Evolutionary conservation across 371 early-diverging fungal genomes (phyloP).

Genomic region (Apophysomyces variabilis): DNA sequence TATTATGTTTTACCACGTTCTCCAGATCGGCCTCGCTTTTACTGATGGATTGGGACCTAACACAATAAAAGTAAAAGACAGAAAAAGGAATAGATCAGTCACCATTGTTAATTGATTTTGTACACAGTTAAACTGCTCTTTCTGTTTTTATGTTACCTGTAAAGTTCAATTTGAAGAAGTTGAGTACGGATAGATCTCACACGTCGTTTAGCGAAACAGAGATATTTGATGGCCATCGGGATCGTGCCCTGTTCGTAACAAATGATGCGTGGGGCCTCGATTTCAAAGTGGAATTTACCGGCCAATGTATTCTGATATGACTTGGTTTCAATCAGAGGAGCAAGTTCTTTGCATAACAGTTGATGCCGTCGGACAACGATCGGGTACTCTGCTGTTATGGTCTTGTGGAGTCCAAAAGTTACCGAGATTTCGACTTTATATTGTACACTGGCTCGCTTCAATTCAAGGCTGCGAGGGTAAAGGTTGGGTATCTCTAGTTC

Average conservation of each 20-base stretch:
- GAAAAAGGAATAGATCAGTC: background rate
- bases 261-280: constrained; percentile 43
- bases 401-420: constrained; percentile 26
- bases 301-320: constrained; percentile 40
- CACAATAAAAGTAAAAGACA: too few relatives aligned
- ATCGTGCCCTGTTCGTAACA: constrained; percentile 40
- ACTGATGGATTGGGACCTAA: constrained; percentile 36
- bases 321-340: constrained; percentile 41
- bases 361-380: constrained; percentile 40
- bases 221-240: constrained; percentile 38
- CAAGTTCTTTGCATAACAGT: constrained; percentile 37
- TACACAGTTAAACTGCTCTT: too few relatives aligned
- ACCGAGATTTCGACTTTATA: constrained; percentile 40
- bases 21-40: constrained; percentile 40
- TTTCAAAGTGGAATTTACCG: constrained; percentile 49
- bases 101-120: too few relatives aligned
- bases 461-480: constrained; percentile 37
- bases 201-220: constrained; percentile 36
- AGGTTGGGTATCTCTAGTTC: constrained; percentile 41
- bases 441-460: constrained; percentile 37
- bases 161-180: constrained; percentile 41
- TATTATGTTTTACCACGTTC: constrained; percentile 16
- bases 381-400: constrained; percentile 42
- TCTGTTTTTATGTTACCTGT: constrained; percentile 28
- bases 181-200: constrained; percentile 38